Conservation (phyloP, 1,284 basidiomycete species). For the Mycosarcoma mackinlayi region DNA sequence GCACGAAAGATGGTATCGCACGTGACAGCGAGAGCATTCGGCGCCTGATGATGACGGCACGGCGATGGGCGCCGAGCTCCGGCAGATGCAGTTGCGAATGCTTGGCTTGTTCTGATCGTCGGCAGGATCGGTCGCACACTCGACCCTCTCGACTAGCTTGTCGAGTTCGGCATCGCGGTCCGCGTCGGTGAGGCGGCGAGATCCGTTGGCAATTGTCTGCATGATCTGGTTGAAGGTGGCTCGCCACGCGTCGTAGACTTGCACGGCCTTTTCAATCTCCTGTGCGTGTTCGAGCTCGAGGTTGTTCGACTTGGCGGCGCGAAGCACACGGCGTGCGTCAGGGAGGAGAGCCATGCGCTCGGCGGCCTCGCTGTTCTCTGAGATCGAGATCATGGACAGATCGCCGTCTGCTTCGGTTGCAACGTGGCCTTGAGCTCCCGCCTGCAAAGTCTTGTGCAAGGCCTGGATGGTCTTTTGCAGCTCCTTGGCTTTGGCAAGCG, state of each 20-base stretch:
- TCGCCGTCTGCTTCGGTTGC: constrained; percentile 28
- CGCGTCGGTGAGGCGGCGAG: constrained; percentile 28
- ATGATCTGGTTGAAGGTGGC: constrained; percentile 35
- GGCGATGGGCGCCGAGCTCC: constrained; percentile 28
- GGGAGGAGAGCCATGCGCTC: constrained; percentile 43
- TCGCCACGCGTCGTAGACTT: constrained; percentile 54
- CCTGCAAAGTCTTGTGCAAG: constrained; percentile 28
- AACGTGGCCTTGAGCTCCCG: constrained; percentile 1
- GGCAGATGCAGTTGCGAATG: constrained; percentile 59
- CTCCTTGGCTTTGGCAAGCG: constrained; percentile 44
- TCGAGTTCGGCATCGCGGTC: constrained; percentile 39
- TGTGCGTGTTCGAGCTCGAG: constrained; percentile 36
- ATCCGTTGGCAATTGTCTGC: constrained; percentile 18
- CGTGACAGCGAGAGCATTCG: constrained; percentile 50
- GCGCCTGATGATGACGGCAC: constrained; percentile 29
- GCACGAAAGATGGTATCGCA: constrained; percentile 56
- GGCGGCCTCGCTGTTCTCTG: constrained; percentile 33
- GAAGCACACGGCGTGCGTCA: constrained; percentile 50
- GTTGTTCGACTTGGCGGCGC: constrained; percentile 36
- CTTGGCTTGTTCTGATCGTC: constrained; percentile 34
- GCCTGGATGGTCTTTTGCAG: constrained; percentile 35
- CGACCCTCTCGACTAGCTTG: constrained; percentile 46
- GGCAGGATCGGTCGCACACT: constrained; percentile 29
- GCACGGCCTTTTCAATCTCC: constrained; percentile 41
- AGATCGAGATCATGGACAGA: constrained; percentile 42